Evolutionary conservation across 805 yeast species (phyloP), one percentile per base, ranked within the genome.

Genomic region (Pichia membranifaciens): DNA sequence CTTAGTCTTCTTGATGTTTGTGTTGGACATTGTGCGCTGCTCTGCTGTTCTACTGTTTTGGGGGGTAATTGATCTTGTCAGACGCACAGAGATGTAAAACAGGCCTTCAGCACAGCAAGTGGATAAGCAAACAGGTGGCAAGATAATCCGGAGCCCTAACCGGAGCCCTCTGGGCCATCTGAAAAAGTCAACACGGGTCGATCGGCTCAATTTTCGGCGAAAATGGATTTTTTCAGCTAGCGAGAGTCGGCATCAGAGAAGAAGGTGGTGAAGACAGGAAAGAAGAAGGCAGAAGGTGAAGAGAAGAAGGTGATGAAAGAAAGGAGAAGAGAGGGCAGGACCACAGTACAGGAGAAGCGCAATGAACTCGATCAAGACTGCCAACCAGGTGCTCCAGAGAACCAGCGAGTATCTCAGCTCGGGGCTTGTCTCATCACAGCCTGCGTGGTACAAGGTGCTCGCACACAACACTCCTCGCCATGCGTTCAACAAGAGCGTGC

Each of bases 361-460:
- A 38, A 82, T 81, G 89, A 87, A 82, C 75, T 78, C 84, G 52
- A 86, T 83, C 59, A 84, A 81, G 17, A 73, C 78, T 50, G 96
- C 96, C 28, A 76, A 82, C 28, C 78, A 78, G 53, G 85, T 90
- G 3, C 75, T 90, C 40, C 85, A 85, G 65, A 78, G 89, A 58
- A 86, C 96, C 0, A 82, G 96, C 2, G 82, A 84, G 50, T 81
- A 81, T 56, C 68, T 91, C 53, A 73, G 73, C 56, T 75, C 86
- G 0, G 91, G 95, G 1, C 69, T 83, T n/a, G 72, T 88, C 41
- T 71, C 66, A 29, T 67, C 74, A 29, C 83, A 84, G 58, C 99
- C 99, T 2, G 82, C 82, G 1, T 93, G 98, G 99, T 88, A 75
- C 66, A 81, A 82, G 53, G 91, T 86, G 5, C 88, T 93, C 15